These are phyloP conservation scores for Sicyos edulis DNA, from an alignment of 306 rosid species.

Conservation along the genomic window DNA sequence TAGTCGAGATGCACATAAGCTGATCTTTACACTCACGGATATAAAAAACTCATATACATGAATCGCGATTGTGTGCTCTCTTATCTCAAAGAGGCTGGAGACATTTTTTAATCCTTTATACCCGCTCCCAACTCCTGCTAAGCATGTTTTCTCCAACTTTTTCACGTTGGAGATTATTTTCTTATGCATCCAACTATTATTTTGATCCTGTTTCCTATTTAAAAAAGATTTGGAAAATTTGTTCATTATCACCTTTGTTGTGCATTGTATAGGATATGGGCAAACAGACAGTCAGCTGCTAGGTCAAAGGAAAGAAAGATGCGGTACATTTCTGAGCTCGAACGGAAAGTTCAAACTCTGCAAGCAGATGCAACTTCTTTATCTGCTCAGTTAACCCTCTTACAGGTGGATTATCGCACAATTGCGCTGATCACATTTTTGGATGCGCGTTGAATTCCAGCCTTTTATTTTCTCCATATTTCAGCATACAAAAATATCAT, in stretches of 20 bases:
- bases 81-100: not conserved
- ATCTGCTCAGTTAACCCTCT: constrained; percentile 82
- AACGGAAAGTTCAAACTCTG: constrained; percentile 83
- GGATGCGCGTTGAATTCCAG: not conserved
- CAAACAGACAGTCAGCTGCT: constrained; percentile 96
- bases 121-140: not conserved
- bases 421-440: not conserved
- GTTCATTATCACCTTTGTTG: constrained; percentile 14
- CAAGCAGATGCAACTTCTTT: constrained; percentile 89
- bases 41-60: not conserved
- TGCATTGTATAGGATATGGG: constrained; percentile 69
- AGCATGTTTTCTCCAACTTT: not conserved
- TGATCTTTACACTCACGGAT: no score
- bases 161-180: constrained; percentile 14
- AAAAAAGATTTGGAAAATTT: not conserved
- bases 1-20: no score
- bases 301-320: constrained; percentile 97
- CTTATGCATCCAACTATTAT: constrained; percentile 17
- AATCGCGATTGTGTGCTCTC: not conserved
- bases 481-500: constrained; percentile 9
- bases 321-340: constrained; percentile 91
- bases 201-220: not conserved
- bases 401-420: constrained; percentile 54
- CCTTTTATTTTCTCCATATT: not conserved
- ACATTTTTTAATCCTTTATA: not conserved